Percentiles rank a stretch among this genome's conserved stretches.
These are phyloP conservation scores for Capsella bursapastoris DNA, from an alignment of 345 rosid species.

Conservation along the genomic window DNA sequence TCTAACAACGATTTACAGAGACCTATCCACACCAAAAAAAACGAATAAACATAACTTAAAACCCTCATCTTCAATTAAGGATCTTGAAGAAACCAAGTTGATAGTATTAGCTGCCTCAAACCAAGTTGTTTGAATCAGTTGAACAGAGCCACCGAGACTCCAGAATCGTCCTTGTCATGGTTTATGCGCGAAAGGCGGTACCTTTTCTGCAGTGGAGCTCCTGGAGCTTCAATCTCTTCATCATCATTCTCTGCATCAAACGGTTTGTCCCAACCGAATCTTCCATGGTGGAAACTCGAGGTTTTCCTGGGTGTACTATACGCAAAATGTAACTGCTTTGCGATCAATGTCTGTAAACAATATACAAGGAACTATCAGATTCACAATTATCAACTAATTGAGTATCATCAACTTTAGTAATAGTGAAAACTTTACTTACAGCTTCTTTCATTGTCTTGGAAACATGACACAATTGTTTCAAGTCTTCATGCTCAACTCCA, in stretches of 20 bases:
- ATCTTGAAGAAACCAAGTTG: slow-evolving; percentile 34
- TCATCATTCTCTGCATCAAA: slow-evolving; percentile 12
- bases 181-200: slow-evolving; percentile 40
- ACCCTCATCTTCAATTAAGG: slow-evolving; percentile 29
- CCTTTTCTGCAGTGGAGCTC: slow-evolving; percentile 61
- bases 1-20: slow-evolving; percentile 39
- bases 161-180: slow-evolving; percentile 48
- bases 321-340: slow-evolving; percentile 68
- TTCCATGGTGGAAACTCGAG: slow-evolving; percentile 42
- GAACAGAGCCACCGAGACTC: slow-evolving; percentile 64
- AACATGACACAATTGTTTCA: slow-evolving; percentile 70
- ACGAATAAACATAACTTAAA: neutral
- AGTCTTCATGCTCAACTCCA: slow-evolving; percentile 74
- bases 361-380: neutral
- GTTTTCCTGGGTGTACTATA: slow-evolving; percentile 72
- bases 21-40: slow-evolving; percentile 28
- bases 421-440: slow-evolving; percentile 50
- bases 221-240: slow-evolving; percentile 68
- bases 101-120: slow-evolving; percentile 20
- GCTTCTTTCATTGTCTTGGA: slow-evolving; percentile 74
- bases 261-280: slow-evolving; percentile 40
- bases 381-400: neutral
- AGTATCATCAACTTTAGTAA: neutral
- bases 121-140: slow-evolving; percentile 26
- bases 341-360: slow-evolving; percentile 59